Evolutionary conservation across 2,329 filamentous ascomycete species (phyloP).

Genomic region (Penicillium sp.): DNA sequence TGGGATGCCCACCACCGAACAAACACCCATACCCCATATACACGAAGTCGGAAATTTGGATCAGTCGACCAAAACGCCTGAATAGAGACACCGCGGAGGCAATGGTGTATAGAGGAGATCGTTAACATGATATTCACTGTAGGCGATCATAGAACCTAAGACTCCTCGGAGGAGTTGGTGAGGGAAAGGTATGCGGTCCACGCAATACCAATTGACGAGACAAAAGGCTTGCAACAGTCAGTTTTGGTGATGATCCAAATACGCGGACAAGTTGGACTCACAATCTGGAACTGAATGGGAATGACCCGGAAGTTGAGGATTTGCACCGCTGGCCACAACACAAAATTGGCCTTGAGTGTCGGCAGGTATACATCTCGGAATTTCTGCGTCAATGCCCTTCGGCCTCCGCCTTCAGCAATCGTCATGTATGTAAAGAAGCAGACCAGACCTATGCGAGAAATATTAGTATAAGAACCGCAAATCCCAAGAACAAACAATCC

Average conservation of each 20-base stretch:
- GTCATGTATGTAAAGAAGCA: conserved; percentile 97
- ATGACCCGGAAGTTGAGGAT: conserved; percentile 94
- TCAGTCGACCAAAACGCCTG: conserved; percentile 20
- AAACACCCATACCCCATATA: conserved; percentile 13
- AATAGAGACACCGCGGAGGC: conserved; percentile 9
- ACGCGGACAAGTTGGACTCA: conserved; percentile 54
- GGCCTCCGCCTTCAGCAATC: conserved; percentile 84
- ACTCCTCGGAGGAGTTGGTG: conserved; percentile 79
- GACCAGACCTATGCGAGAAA: conserved; percentile 58
- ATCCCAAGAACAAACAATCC: conserved; percentile 16
- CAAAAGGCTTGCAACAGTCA: conserved; percentile 68
- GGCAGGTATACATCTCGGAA: conserved; percentile 91
- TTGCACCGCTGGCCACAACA: conserved; percentile 94
- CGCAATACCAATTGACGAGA: conserved; percentile 90
- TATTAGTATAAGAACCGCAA: conserved; percentile 6
- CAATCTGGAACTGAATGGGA: conserved; percentile 93
- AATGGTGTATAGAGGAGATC: conserved; percentile 11
- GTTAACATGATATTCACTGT: conserved; percentile 17
- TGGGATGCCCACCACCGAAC: conserved; percentile 10
- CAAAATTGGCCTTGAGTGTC: conserved; percentile 90
- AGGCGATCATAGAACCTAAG: conserved; percentile 29
- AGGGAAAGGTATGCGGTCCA: conserved; percentile 97
- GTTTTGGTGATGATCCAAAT: conserved; percentile 3
- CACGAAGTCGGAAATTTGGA: conserved; percentile 14
- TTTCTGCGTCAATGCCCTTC: conserved; percentile 74